Conservation (phyloP, 73 alveolate genomes). For the Paramecium biaurelia region DNA sequence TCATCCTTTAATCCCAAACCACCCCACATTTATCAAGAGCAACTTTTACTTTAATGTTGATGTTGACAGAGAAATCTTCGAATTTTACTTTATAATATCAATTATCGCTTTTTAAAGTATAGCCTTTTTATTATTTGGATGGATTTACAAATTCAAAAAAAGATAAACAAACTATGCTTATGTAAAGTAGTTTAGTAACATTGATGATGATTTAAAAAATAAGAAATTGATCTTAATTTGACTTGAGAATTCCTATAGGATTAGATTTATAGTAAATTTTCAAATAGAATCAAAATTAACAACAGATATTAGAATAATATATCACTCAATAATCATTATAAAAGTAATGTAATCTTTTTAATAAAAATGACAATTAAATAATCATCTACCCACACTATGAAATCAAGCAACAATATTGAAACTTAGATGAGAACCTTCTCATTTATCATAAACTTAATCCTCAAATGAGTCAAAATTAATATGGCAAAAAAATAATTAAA, state of each 20-base stretch:
- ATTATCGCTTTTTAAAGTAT: neutral
- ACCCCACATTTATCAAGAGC: neutral
- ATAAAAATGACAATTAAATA: too few species aligned
- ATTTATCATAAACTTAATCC: neutral
- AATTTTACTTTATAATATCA: neutral
- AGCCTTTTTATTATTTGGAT: neutral
- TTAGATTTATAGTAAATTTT: neutral
- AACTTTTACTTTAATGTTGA: neutral
- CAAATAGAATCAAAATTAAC: neutral
- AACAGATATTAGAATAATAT: neutral
- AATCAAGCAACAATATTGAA: neutral
- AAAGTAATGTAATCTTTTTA: neutral
- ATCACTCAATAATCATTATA: neutral
- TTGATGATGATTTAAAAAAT: neutral
- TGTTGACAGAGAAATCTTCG: neutral
- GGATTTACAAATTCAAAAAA: conserved; percentile 16
- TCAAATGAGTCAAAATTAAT: neutral
- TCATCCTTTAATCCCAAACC: conserved; percentile 8
- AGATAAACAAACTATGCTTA: neutral
- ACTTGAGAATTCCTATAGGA: neutral
- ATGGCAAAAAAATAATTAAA: neutral
- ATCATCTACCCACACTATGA: neutral
- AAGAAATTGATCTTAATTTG: neutral
- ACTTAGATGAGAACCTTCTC: neutral
- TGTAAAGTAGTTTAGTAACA: neutral